phyloP scores from a whole-genome alignment of 805 yeast genomes.

The Jamesozyma hellenica region DNA sequence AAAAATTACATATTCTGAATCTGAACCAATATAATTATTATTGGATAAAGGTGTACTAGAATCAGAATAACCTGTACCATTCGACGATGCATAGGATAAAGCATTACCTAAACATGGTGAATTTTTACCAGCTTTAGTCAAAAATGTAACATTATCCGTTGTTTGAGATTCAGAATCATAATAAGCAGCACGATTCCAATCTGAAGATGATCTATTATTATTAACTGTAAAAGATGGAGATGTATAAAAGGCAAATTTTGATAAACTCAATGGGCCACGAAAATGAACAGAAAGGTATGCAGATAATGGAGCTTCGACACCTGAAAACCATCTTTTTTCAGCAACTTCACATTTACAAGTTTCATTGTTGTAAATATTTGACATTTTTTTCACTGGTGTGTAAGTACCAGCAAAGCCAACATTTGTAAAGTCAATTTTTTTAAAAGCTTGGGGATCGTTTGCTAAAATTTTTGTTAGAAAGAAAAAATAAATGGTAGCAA shows the following conservation, averaged over 20 bases:
- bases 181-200: slow-evolving; percentile 53
- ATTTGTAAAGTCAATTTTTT: slow-evolving; percentile 20
- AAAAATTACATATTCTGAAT: slow-evolving; percentile 50
- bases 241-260: slow-evolving; percentile 53
- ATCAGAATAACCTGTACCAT: slow-evolving; percentile 42
- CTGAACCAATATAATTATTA: slow-evolving; percentile 43
- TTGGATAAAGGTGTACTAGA: slow-evolving; percentile 39
- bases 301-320: slow-evolving; percentile 55
- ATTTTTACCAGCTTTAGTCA: slow-evolving; percentile 51
- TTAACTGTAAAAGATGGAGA: slow-evolving; percentile 32
- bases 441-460: slow-evolving; percentile 10
- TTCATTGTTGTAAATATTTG: slow-evolving; percentile 12
- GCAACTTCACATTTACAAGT: slow-evolving; percentile 26
- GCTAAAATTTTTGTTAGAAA: slow-evolving; percentile 1
- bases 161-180: slow-evolving; percentile 38
- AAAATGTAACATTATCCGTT: slow-evolving; percentile 55
- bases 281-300: slow-evolving; percentile 65
- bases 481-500: neutral
- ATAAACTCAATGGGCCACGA: slow-evolving; percentile 60
- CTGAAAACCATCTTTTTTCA: slow-evolving; percentile 31
- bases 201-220: slow-evolving; percentile 28
- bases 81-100: slow-evolving; percentile 47
- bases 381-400: slow-evolving; percentile 22
- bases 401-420: slow-evolving; percentile 28
- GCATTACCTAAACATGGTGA: slow-evolving; percentile 63